phyloP scores from a whole-genome alignment of 306 rosid genomes.

The Lagenaria siceraria region DNA sequence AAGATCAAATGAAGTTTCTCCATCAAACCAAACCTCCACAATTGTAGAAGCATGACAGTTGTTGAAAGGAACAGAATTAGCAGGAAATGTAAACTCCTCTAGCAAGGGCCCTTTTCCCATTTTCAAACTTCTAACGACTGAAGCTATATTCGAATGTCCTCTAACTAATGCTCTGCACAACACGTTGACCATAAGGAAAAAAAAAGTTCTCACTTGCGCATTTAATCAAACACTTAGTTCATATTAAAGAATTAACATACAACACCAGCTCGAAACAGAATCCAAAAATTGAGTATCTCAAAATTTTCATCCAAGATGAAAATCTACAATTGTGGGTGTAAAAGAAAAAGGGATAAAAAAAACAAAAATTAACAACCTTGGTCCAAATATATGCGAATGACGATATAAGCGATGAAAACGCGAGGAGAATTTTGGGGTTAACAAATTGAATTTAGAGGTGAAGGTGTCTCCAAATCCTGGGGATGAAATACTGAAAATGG shows the following conservation, averaged over 20 bases:
- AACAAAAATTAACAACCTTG: constrained; percentile 8
- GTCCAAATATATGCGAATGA: not conserved
- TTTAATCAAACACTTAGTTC: not conserved
- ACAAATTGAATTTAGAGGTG: constrained; percentile 9
- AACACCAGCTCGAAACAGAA: not conserved
- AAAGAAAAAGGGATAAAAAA: not conserved
- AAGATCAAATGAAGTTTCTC: not conserved
- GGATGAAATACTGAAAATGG: constrained; percentile 6
- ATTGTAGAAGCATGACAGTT: constrained; percentile 91
- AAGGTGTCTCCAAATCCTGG: constrained; percentile 14
- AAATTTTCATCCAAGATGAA: not conserved
- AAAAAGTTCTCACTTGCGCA: not conserved
- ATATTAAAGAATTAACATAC: not conserved
- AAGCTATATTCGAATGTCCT: constrained; percentile 3
- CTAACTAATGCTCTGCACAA: constrained; percentile 32
- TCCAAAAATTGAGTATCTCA: not conserved
- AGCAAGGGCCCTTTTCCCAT: constrained; percentile 33
- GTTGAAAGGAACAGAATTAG: constrained; percentile 54
- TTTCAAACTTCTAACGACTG: constrained; percentile 14
- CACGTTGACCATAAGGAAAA: not conserved
- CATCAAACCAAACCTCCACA: constrained; percentile 50
- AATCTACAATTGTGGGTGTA: not conserved
- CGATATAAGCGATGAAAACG: constrained; percentile 5
- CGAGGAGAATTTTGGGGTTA: constrained; percentile 10
- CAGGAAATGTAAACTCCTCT: constrained; percentile 55